Evolutionary conservation across 202 grass and related monocot genomes (phyloP).

Genomic region (Dendrocalamus latiflorus): DNA sequence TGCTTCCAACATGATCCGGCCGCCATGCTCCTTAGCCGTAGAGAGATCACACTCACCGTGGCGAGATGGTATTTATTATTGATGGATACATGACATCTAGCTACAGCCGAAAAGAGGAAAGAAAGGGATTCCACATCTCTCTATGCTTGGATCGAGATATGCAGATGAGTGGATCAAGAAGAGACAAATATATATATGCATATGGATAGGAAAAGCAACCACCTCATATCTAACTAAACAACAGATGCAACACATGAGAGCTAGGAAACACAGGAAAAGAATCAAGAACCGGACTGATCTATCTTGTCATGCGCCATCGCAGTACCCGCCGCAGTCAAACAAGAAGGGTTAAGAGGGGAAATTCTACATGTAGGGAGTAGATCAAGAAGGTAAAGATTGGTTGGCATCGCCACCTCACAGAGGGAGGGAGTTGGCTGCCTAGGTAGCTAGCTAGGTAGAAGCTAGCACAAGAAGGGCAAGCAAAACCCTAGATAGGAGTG

Average conservation of each 20-base stretch:
- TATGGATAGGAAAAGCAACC: not conserved
- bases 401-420: not conserved
- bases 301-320: not conserved
- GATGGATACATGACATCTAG: not conserved
- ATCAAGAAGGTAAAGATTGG: not conserved
- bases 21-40: not conserved
- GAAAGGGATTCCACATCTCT: not conserved
- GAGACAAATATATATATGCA: not conserved
- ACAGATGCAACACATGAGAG: not conserved
- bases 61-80: not conserved
- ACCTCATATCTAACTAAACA: not conserved
- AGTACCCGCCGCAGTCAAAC: not conserved
- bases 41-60: not conserved
- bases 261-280: not conserved
- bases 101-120: not conserved
- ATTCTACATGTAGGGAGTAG: not conserved
- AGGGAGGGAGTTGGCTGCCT: not conserved
- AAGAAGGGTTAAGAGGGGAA: not conserved
- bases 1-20: not conserved
- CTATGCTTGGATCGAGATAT: too few species aligned
- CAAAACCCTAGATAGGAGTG: slow-evolving; percentile 1
- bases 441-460: not conserved
- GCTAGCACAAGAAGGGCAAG: not conserved
- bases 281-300: not conserved
- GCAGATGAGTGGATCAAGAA: not conserved